These are phyloP conservation scores for Paramecium tetraurelia DNA, from an alignment of 73 alveolate species.

Conservation along the genomic window DNA sequence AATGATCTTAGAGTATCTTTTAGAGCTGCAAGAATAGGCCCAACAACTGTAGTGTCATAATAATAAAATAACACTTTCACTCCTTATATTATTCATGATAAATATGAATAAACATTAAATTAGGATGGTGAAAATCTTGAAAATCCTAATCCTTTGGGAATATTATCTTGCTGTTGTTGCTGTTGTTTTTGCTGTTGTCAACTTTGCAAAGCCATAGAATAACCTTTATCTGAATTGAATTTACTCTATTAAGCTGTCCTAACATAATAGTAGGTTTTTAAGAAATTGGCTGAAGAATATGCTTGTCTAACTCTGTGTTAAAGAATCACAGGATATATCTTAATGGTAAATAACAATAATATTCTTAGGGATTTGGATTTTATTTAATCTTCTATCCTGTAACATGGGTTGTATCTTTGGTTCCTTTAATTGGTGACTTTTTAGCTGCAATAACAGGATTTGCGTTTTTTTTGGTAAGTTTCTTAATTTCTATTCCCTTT, in stretches of 20 bases:
- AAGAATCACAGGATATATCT: background rate
- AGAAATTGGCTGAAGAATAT: background rate
- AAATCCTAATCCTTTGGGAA: background rate
- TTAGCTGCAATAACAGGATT: conserved; percentile 6
- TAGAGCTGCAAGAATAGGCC: background rate
- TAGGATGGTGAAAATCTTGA: background rate
- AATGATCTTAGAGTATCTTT: background rate
- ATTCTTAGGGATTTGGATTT: background rate
- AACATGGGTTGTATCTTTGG: background rate
- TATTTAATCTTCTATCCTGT: background rate
- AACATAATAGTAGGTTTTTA: background rate
- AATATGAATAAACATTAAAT: background rate
- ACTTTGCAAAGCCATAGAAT: background rate
- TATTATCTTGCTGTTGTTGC: background rate
- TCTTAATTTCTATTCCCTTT: background rate
- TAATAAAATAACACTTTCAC: background rate
- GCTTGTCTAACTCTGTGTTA: background rate
- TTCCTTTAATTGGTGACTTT: conserved; percentile 10
- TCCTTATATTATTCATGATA: background rate
- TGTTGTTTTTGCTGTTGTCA: conserved; percentile 2
- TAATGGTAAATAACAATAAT: background rate
- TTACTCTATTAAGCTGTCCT: background rate
- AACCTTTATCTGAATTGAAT: background rate
- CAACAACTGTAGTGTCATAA: background rate
- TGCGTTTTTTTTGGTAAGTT: background rate